Evolutionary conservation across 2,329 filamentous ascomycete species (phyloP).

Genomic region (Colletotrichum horii): DNA sequence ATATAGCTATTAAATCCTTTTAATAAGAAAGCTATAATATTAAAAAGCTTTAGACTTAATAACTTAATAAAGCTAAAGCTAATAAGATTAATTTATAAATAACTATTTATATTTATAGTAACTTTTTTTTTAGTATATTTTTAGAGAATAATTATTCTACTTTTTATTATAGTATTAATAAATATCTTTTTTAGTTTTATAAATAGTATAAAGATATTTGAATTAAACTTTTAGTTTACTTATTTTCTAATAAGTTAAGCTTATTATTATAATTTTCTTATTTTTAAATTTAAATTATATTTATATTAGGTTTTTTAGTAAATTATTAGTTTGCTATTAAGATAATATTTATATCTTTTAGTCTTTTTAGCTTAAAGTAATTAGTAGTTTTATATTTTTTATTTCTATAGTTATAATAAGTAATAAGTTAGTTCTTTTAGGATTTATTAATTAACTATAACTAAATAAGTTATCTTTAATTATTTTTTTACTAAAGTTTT

Average conservation of each 20-base stretch:
- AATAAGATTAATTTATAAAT: background rate
- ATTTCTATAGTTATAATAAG: background rate
- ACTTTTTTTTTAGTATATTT: too few species aligned
- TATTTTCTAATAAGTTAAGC: too few species aligned
- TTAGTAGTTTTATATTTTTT: background rate
- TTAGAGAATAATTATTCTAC: too few species aligned
- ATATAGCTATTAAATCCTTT: background rate
- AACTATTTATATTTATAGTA: background rate
- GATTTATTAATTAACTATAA: background rate
- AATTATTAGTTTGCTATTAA: background rate
- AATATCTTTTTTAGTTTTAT: too few species aligned
- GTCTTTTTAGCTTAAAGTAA: background rate
- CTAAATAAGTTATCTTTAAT: accelerated
- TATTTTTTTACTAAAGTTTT: background rate
- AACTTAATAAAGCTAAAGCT: background rate
- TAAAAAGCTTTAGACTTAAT: background rate
- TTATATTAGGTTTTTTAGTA: background rate
- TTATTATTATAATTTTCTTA: background rate
- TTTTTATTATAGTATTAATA: too few species aligned
- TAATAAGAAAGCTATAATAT: background rate
- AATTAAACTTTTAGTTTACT: too few species aligned
- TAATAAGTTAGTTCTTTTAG: background rate
- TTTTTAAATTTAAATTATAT: background rate
- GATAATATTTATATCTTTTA: background rate
- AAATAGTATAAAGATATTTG: too few species aligned